phyloP scores from a whole-genome alignment of 1,284 basidiomycete genomes.

The Fomitiporia mediterranea region DNA sequence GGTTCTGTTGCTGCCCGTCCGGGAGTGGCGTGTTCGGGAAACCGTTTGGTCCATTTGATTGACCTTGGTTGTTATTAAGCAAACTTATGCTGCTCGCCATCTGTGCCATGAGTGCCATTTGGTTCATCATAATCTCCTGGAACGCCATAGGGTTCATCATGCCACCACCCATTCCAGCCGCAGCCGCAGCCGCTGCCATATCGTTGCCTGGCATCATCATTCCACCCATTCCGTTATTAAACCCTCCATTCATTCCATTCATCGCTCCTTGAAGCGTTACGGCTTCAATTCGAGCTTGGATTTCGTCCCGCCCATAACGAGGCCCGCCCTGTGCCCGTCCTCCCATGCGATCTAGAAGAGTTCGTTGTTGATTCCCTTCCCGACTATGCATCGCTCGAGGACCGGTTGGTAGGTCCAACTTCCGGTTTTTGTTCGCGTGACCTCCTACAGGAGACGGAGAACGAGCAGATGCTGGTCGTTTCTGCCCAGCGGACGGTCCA shows the following conservation, averaged over 20 bases:
- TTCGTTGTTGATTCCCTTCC: constrained; percentile 40
- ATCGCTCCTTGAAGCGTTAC: constrained; percentile 50
- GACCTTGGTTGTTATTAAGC: constrained; percentile 51
- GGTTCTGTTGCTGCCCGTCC: constrained; percentile 29
- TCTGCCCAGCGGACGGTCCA: constrained; percentile 57
- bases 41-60: constrained; percentile 44
- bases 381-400: constrained; percentile 68
- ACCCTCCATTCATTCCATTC: constrained; percentile 25
- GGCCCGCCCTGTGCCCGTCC: constrained; percentile 37
- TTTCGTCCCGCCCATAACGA: constrained; percentile 51
- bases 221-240: constrained; percentile 43
- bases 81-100: constrained; percentile 74
- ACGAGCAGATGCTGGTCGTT: constrained; percentile 31
- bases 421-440: constrained; percentile 40
- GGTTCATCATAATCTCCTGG: constrained; percentile 82
- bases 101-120: constrained; percentile 82
- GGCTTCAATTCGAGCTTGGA: constrained; percentile 73
- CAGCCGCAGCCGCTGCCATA: constrained; percentile 38
- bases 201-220: constrained; percentile 40
- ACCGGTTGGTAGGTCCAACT: constrained; percentile 54
- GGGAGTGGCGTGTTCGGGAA: constrained; percentile 35
- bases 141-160: constrained; percentile 66
- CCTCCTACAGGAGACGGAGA: constrained; percentile 52
- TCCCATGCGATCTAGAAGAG: constrained; percentile 70
- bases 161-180: constrained; percentile 32